Conservation (phyloP, 345 rosid genomes). For the Brassica juncea region DNA sequence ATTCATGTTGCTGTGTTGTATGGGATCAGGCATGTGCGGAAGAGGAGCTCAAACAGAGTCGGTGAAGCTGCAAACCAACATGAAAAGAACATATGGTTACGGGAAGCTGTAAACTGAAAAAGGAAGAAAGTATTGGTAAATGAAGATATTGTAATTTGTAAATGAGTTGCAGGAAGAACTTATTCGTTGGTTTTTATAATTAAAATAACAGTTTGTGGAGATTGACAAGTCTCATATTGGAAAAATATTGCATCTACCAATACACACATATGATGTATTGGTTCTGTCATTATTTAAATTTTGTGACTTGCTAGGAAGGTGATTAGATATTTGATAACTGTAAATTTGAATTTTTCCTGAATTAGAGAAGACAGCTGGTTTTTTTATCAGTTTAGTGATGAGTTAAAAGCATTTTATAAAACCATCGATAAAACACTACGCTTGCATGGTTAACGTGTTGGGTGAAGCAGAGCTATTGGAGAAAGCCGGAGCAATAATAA, state of each 20-base stretch:
- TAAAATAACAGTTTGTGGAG: not conserved
- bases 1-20: not conserved
- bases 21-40: not conserved
- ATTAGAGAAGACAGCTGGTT: not conserved
- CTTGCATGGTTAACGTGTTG: constrained; percentile 62
- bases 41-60: not conserved
- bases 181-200: not conserved
- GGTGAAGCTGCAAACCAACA: not conserved
- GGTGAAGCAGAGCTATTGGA: constrained; percentile 62
- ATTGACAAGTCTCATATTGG: too few species aligned
- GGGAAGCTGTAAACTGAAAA: not conserved
- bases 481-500: constrained; percentile 62
- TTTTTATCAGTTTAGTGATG: constrained; percentile 41
- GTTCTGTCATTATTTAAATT: not conserved
- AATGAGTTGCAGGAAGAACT: not conserved
- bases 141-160: not conserved
- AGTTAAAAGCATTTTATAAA: constrained; percentile 49
- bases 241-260: not conserved
- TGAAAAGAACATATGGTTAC: not conserved
- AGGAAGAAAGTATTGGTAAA: not conserved
- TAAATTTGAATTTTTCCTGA: not conserved
- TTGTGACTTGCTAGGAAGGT: not conserved
- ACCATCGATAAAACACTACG: constrained; percentile 69
- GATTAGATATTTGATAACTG: not conserved
- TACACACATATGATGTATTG: constrained; percentile 9